Evolutionary conservation across 345 rosid genomes (phyloP), one percentile per base, ranked within the genome.

Genomic region (Eucalyptus polyanthemos): DNA sequence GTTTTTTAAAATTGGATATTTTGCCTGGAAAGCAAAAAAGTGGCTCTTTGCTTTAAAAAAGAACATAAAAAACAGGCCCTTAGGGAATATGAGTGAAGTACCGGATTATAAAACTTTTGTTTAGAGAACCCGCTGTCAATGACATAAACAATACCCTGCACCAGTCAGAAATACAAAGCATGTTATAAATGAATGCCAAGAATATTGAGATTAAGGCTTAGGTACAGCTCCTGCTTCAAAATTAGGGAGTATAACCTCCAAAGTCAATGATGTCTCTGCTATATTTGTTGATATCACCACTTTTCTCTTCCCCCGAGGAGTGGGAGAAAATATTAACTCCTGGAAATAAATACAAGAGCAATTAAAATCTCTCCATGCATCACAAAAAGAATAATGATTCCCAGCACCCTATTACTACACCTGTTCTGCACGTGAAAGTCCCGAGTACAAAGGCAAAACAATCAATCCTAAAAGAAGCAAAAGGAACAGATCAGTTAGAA

Each of bases 41-140:
- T 76, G 7, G 47, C 47, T 76, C 47, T 40, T 40, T 37, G 29
- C 29, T 22, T 40, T 22, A 40, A 42, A 6, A 37, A 76, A 76
- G 34, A 17, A 76, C 83, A 76, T 9, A 19, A 76, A 37, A 76
- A 40, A 76, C 85, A 76, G 85, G 9, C 42, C 60, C 42, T 10
- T 51, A 31, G 25, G 34, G 85, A 34, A 49, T 27, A n/a, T 67
- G 88, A 88, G 21, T 29, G 86, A 89, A 91, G 88, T 97, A 97
- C 99, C 91, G 98, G 98, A 94, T 98, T 97, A 92, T 97, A 98
- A 93, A 95, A 98, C 86, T 94, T 93, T 91, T 98, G 99, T 94
- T 98, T 98, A 29, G 99, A 96, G 95, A 97, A 98, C 80, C 99
- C 99, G 88, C 98, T 94, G 89, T 98, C 99, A 90, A 98, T 93